These are phyloP conservation scores for Alternaria viburni DNA, from an alignment of 2,329 filamentous ascomycete genomes.

Conservation along the genomic window DNA sequence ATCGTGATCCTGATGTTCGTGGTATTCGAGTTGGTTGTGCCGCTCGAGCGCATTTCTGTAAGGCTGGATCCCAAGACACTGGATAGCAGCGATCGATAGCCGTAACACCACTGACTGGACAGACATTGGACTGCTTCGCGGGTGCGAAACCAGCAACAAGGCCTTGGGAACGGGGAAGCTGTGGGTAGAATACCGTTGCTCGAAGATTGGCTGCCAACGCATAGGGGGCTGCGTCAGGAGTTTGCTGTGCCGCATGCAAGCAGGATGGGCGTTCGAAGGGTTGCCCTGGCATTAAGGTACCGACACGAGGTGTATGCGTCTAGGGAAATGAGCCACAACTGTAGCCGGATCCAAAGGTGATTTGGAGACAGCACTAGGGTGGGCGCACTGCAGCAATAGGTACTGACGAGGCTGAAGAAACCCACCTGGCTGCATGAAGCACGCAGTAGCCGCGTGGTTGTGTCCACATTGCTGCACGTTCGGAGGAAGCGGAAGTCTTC, in stretches of 20 bases:
- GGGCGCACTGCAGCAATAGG: neutral
- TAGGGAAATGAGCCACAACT: neutral
- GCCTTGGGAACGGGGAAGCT: neutral
- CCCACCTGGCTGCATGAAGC: conserved; percentile 7
- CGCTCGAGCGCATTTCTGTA: neutral
- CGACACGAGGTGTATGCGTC: neutral
- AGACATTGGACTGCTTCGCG: neutral
- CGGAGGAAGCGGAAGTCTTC: conserved; percentile 17
- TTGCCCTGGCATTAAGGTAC: neutral
- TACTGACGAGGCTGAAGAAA: conserved; percentile 2
- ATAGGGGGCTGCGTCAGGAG: conserved; percentile 1
- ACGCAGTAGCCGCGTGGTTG: conserved; percentile 4
- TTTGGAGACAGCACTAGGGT: neutral
- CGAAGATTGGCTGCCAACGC: conserved; percentile 2
- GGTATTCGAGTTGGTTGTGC: neutral
- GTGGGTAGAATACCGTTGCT: neutral
- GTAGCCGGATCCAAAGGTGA: neutral
- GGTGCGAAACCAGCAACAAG: neutral
- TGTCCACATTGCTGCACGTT: conserved; percentile 5
- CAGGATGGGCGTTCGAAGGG: neutral
- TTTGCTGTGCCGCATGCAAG: conserved; percentile 7
- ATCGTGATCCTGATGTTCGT: neutral
- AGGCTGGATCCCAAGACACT: conserved; percentile 2
- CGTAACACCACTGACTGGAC: conserved; percentile 6
- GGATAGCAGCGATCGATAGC: conserved; percentile 1